Base-by-base conservation (phyloP, 2,329 filamentous ascomycete genomes). In the Thelonectria blattea region DNA sequence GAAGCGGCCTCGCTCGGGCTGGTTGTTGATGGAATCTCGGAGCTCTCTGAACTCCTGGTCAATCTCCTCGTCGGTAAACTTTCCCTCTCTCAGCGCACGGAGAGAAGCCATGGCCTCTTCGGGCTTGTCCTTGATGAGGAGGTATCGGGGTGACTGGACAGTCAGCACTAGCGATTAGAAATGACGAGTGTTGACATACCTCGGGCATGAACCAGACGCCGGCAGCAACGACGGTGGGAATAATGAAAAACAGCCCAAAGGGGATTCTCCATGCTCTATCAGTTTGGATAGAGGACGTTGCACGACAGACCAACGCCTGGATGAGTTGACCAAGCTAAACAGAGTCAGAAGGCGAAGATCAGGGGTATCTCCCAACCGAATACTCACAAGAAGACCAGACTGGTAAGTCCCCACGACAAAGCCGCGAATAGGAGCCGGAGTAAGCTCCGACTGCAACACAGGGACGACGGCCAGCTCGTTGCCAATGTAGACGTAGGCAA, bases 381-480 rank as follows among this genome's bases (percentile, higher is more conserved):
- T 3, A 43, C 56, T 45, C 5, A 55, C 58, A 5, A 48, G 37
- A 6, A 60, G 41, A 6, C 52, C 42, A 11, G 47, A 48, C 20
- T 58, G 56, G 24, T 62, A 63, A 18, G 56, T 64, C 65, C 56
- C 22, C 12, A 76, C 74, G 5, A 71, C 67, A 15, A 75, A 65
- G 8, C 74, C 74, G 11, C 75, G 70, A n/a, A 70, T 61, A 11
- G 60, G 50, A 0, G 64, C 61, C 0, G 74, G 75, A 1, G 71
- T 68, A 27, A 76, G 66, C 62, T 77, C 75, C 2, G 73, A 72
- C 55, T 76, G 73, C 17, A 68, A 68, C 1, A 74, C 65, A 0
- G 76, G 77, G 6, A 78, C 73, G 3, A 74, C 65, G 1, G 76
- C 68, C 8, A 79, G 68, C 59, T 79, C 76, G 71, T 77, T 78